Percentiles rank a stretch among this genome's conserved stretches.
These are phyloP conservation scores for Cystoisospora suis DNA, from an alignment of 169 alveolate genomes.

Conservation along the genomic window DNA sequence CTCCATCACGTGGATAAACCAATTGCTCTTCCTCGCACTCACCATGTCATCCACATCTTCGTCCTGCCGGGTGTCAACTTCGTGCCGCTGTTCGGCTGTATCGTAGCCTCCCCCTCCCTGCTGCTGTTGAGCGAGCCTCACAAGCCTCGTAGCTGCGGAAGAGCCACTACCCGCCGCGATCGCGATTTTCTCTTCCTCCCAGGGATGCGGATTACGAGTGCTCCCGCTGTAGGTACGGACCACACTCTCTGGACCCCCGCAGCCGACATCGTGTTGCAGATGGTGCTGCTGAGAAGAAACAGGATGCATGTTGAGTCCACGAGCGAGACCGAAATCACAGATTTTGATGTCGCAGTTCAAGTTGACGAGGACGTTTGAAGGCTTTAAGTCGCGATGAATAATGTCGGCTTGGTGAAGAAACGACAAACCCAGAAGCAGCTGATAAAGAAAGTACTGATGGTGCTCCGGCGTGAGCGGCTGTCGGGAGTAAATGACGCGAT, in stretches of 20 bases:
- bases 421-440: slow-evolving; percentile 70
- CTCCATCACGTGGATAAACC: too few species aligned
- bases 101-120: too few species aligned
- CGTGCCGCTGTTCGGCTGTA: background rate
- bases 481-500: slow-evolving; percentile 89
- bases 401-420: slow-evolving; percentile 85
- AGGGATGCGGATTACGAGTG: too few species aligned
- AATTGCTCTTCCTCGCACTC: too few species aligned
- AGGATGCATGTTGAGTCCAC: slow-evolving; percentile 28
- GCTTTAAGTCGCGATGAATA: slow-evolving; percentile 97
- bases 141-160: background rate
- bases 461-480: slow-evolving; percentile 91
- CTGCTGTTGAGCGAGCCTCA: slow-evolving; percentile 4
- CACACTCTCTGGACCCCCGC: background rate
- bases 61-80: background rate
- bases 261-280: background rate
- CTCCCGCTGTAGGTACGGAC: background rate
- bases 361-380: slow-evolving; percentile 96
- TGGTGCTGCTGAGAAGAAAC: background rate
- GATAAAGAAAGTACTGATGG: slow-evolving; percentile 84
- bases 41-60: background rate
- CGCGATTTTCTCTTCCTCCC: background rate
- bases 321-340: slow-evolving; percentile 65
- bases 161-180: slow-evolving; percentile 3
- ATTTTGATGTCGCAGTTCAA: slow-evolving; percentile 97